Conservation (phyloP, 345 rosid species). For the Salix koriyanagi region DNA sequence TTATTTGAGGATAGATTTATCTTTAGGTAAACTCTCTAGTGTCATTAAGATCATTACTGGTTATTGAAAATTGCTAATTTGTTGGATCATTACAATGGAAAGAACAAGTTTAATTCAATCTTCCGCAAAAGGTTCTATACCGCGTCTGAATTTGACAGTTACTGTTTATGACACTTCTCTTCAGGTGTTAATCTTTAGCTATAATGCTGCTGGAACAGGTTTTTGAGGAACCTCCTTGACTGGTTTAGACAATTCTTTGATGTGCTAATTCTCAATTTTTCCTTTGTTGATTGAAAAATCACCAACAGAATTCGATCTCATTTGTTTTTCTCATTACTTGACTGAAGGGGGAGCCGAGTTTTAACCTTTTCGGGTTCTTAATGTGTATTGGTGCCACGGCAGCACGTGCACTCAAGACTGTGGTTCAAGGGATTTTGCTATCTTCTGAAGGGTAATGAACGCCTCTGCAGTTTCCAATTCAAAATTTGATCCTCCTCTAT, state of each 20-base stretch:
- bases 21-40: not conserved
- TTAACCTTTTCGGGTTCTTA: constrained; percentile 47
- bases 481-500: not conserved
- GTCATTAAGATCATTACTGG: not conserved
- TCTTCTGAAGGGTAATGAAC: constrained; percentile 41
- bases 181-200: not conserved
- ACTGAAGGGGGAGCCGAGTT: constrained; percentile 45
- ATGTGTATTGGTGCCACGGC: constrained; percentile 45
- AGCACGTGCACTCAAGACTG: constrained; percentile 45
- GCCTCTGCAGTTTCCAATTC: not conserved
- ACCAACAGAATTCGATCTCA: not conserved
- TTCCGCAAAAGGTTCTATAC: not conserved
- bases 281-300: not conserved
- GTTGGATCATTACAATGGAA: not conserved
- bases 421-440: constrained; percentile 48
- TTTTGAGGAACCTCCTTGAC: not conserved
- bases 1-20: not conserved
- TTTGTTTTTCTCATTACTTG: constrained; percentile 5
- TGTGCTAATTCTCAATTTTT: not conserved
- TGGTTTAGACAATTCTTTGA: not conserved
- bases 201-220: not conserved
- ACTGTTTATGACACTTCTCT: not conserved
- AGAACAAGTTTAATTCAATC: not conserved
- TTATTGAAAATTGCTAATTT: not conserved
- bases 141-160: not conserved